Base-by-base conservation (phyloP, 2,329 filamentous ascomycete genomes). In the Nemania diffusa region DNA sequence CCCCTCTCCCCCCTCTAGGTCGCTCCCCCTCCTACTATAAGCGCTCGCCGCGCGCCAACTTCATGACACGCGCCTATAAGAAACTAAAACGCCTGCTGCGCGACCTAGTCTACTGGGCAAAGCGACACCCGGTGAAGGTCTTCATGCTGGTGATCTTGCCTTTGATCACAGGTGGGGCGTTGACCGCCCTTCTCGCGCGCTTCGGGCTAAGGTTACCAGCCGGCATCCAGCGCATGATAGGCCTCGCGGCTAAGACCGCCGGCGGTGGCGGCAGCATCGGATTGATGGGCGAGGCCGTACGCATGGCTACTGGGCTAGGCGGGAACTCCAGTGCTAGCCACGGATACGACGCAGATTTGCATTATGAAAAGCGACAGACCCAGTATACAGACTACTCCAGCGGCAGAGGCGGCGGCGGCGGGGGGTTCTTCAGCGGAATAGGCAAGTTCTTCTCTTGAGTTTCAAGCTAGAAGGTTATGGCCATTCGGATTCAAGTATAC, bases 131-230 rank as follows among this genome's bases (percentile, higher is more conserved):
- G 0, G 82, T 93, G 77, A 97, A 97, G 81, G 92, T 97, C 55
- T 92, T 97, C 83, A 85, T 92, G 84, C 87, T 94, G 69, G 91
- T 97, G 69, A 87, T 97, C 74, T 89, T 97, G 87, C 95, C 95
- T 9, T 85, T 98, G 65, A 83, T 97, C 74, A 94, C 91, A 1
- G 93, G 93, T 58, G 95, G 95, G 34, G 91, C 92, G 29, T 81
- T 97, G 72, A 90, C 90, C 8, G 92, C 91, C 53, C 83, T 97
- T 51, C 86, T 97, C 52, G 87, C 88, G 42, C 89, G 90, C 76
- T 92, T 97, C 79, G 94, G 94, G 24, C 84, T 98, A 68, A 86
- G 90, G 69, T 79, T 97, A 70, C 94, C 94, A 0, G 83, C 84
- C 5, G 80, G 84, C 13, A 76, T 94, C 67, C 84, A 89, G 80